Conservation (phyloP, 2,329 filamentous ascomycete genomes). For the Diaporthe sp. region DNA sequence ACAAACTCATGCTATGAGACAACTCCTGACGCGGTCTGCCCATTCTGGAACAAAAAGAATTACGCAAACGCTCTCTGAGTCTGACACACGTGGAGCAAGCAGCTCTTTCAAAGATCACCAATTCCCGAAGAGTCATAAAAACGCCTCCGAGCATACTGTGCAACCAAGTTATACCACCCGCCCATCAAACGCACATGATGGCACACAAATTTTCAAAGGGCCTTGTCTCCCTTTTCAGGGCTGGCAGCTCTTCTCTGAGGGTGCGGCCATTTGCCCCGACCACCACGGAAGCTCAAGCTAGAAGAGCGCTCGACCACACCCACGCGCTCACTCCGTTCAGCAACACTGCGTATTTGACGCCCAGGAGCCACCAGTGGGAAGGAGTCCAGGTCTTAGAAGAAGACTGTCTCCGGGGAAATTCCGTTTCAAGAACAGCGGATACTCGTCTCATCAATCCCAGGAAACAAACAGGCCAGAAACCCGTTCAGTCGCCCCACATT, state of each 20-base stretch:
- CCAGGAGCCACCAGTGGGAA: neutral
- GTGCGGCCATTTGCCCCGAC: neutral
- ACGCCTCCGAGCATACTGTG: neutral
- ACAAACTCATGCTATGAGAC: neutral
- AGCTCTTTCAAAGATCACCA: neutral
- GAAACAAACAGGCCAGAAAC: neutral
- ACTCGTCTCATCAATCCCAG: neutral
- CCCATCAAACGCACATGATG: constrained; percentile 3
- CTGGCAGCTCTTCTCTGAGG: neutral
- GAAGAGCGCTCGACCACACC: neutral
- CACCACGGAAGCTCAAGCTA: neutral
- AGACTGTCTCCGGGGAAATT: neutral
- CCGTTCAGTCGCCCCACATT: neutral
- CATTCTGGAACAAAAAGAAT: constrained; percentile 10
- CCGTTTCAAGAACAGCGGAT: neutral
- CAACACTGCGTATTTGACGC: too few relatives aligned
- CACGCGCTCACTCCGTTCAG: neutral
- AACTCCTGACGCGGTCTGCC: neutral
- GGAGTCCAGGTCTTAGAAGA: neutral
- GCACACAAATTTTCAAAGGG: constrained; percentile 2
- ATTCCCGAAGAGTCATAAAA: constrained; percentile 1
- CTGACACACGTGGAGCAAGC: constrained; percentile 18
- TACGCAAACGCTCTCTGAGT: constrained; percentile 11
- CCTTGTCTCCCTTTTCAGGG: neutral
- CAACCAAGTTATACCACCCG: constrained; percentile 4